Base-by-base conservation (phyloP, 2,329 filamentous ascomycete species). In the Talaromyces sp. region DNA sequence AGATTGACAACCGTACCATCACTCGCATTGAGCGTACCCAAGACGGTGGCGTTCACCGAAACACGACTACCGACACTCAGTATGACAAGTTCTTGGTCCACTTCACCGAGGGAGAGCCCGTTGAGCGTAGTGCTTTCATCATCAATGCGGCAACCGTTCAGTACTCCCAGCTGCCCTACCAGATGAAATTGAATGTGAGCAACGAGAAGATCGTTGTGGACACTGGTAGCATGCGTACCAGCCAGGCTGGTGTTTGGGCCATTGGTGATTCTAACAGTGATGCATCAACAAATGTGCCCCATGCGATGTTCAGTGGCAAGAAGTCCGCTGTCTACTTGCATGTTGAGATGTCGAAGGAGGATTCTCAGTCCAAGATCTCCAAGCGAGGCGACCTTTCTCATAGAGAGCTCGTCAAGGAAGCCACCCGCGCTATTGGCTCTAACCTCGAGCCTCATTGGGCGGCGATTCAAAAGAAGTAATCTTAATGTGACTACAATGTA, bases 211-310 rank as follows among this genome's bases (percentile, higher is more conserved):
- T 85, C 14, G 68, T 70, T 0, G 77, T 75, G 0, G 73, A 80
- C 35, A 54, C 68, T 2, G 71, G 69, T n/a, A 80, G 78, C 0
- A 72, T 82, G 53, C 60, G 71, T 13, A 85, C 83, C 0, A 86
- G 78, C 47, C 61, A 84, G 3, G 63, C 70, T 0, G 82, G 82
- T 1, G 77, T 86, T 0, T 86, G 80, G 59, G 83, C 81, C 4
- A 67, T 86, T 17, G 84, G 84, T 0, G 84, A 86, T 56, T 79
- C 79, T 11, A 86, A 86, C 67, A 78, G 77, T 29, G 83, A 86
- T 48, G 79, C 80, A n/a, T 72, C 75, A 8, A 85, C 82, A 3
- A 86, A 86, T 56, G 78, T 86, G 0, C 82, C 82, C 0, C 83
- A 86, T 56, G 84, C 84, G 0, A 76, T 86, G 61, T 86, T 75